These are phyloP conservation scores for Lachancea quebecensis DNA, from an alignment of 805 yeast genomes.

Conservation along the genomic window DNA sequence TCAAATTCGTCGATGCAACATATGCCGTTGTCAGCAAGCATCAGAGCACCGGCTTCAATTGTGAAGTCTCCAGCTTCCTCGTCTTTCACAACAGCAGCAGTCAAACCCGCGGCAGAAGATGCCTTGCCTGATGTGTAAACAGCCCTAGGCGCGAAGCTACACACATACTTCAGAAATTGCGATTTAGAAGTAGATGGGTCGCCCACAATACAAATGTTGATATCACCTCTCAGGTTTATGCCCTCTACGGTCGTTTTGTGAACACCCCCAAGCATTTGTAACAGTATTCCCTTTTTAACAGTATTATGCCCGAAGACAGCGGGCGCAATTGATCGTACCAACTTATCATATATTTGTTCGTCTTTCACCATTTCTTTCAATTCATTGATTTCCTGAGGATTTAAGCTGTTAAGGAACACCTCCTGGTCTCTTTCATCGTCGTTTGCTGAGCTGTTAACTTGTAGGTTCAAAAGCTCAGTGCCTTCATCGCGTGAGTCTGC, in stretches of 20 bases:
- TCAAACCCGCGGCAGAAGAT: constrained; percentile 96
- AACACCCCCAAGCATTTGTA: constrained; percentile 91
- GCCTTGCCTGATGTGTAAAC: constrained; percentile 98
- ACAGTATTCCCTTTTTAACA: constrained; percentile 81
- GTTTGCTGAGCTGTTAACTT: constrained; percentile 20
- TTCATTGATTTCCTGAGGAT: constrained; percentile 76
- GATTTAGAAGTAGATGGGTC: constrained; percentile 98
- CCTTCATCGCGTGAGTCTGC: constrained; percentile 11
- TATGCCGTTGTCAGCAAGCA: constrained; percentile 97
- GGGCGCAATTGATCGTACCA: constrained; percentile 88
- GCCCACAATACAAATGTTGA: constrained; percentile 92
- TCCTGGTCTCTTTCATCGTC: constrained; percentile 72
- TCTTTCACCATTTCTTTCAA: constrained; percentile 87
- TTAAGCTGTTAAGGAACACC: constrained; percentile 65
- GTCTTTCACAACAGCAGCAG: constrained; percentile 96
- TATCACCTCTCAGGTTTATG: constrained; percentile 91
- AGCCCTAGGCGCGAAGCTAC: constrained; percentile 86
- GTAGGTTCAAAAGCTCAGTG: constrained; percentile 18
- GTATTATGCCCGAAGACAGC: constrained; percentile 95
- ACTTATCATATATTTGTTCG: constrained; percentile 72
- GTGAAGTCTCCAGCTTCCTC: constrained; percentile 97
- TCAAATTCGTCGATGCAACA: constrained; percentile 99
- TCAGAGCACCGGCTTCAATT: constrained; percentile 96
- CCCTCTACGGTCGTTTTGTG: constrained; percentile 93
- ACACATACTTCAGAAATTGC: constrained; percentile 89